A percentile compares a stretch with the other conserved stretches of the same genome.
Evolutionary conservation across 2,329 filamentous ascomycete species (phyloP).

Genomic region (Neonectria coccinea): DNA sequence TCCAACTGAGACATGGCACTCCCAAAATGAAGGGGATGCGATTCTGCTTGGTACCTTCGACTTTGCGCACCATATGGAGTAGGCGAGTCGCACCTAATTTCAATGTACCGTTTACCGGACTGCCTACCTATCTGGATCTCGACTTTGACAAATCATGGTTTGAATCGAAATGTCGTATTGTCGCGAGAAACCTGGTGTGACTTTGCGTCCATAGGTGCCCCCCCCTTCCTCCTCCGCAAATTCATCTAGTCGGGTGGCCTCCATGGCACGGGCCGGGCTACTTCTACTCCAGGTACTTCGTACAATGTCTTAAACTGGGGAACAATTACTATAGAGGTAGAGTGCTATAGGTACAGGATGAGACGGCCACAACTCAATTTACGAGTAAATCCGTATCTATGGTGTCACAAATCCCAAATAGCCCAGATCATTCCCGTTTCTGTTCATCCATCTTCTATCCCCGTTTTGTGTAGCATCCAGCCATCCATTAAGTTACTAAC

Average conservation of each 20-base stretch:
- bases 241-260: not conserved
- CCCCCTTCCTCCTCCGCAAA: not conserved
- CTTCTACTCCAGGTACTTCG: not conserved
- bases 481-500: too few species aligned
- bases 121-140: too few species aligned
- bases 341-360: too few species aligned
- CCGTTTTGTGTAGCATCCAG: slow-evolving; percentile 5
- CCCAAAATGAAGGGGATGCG: not conserved
- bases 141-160: not conserved
- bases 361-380: too few species aligned
- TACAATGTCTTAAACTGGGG: not conserved
- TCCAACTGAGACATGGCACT: slow-evolving; percentile 3
- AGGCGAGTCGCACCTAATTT: too few species aligned
- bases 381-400: too few species aligned
- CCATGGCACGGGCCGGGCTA: not conserved
- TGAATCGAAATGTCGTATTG: not conserved
- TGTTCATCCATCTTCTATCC: not conserved
- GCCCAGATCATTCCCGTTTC: not conserved
- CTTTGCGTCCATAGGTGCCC: not conserved
- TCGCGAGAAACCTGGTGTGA: not conserved
- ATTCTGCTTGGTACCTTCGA: not conserved
- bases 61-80: too few species aligned
- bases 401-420: not conserved
- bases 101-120: too few species aligned
- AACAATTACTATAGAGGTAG: not conserved